Evolutionary conservation across 495 filamentous ascomycete species (phyloP), one percentile per base, ranked within the genome.

Genomic region (Geoglossum glabrum): DNA sequence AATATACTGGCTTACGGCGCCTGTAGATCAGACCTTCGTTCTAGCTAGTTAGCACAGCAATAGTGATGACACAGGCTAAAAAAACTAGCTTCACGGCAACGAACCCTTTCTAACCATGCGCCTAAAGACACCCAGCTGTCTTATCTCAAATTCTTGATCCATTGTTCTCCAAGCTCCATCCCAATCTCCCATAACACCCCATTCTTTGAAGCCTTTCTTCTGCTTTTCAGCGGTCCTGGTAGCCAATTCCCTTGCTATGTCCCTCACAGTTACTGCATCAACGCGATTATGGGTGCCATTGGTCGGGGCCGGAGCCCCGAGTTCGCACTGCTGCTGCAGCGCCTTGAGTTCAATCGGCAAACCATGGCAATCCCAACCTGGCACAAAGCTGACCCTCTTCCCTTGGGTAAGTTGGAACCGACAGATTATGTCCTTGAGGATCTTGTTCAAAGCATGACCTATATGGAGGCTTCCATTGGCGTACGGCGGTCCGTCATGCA

Each of bases 351-450:
- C 92, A 70, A 99, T 99, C 8, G 92, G 92, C 55, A 99, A 74
- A 6, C 92, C 92, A 73, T 99, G 92, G 64, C 92, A 99, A 68
- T 99, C 92, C 93, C 93, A 99, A 31, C 92, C 93, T 3, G 92
- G 92, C 4, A 90, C 74, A 67, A 90, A 99, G n/a, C 81, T 76
- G 33, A 97, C 79, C 45, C 79, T 73, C 65, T 81, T 82, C 36
- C 90, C 90, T 63, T 79, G 73, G 46, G 83, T 79, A 51, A 97
- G 70, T 68, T 95, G 79, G 61, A 83, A 79, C 40, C 92, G 79
- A 62, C 85, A 76, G 55, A 95, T 82, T 54, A 96, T 85, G 67
- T 99, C 92, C 74, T 99, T 99, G 52, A 95, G 70, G 58, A 97
- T 84, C 68, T 99, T 99, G 69, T 99, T 99, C 56, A 99, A 72